phyloP scores from a whole-genome alignment of 2,329 filamentous ascomycete species.

The Nemania bipapillata region DNA sequence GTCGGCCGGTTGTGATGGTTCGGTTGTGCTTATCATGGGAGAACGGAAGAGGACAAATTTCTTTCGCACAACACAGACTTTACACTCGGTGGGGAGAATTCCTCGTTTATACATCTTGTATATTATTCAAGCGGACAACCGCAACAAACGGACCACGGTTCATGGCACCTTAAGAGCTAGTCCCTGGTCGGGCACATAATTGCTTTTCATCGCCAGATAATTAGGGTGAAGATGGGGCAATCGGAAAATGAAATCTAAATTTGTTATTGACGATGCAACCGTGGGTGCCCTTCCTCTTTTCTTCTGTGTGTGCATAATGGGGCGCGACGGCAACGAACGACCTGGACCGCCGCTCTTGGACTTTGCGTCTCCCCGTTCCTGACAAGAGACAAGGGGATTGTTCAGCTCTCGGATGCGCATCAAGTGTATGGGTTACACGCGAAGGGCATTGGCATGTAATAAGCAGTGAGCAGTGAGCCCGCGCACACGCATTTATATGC shows the following conservation, averaged over 20 bases:
- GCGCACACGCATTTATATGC: background rate
- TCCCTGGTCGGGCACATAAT: background rate
- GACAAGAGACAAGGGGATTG: slow-evolving; percentile 4
- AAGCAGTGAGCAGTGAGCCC: too few relatives aligned
- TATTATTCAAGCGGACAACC: slow-evolving; percentile 37
- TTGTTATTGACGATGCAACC: slow-evolving; percentile 22
- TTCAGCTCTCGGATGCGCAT: slow-evolving; percentile 23
- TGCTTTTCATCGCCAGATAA: slow-evolving; percentile 19
- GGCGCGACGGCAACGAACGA: background rate
- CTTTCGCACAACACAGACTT: slow-evolving; percentile 24
- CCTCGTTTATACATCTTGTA: slow-evolving; percentile 36
- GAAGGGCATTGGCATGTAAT: slow-evolving; percentile 9
- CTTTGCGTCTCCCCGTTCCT: slow-evolving; percentile 3
- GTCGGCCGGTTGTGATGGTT: slow-evolving; percentile 20
- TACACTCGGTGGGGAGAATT: slow-evolving; percentile 32
- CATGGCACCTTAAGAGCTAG: slow-evolving; percentile 16
- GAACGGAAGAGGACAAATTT: slow-evolving; percentile 25
- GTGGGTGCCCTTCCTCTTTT: background rate
- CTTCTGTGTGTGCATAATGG: slow-evolving; percentile 14
- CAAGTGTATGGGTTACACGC: slow-evolving; percentile 23
- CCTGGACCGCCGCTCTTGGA: background rate
- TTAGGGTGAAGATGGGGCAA: slow-evolving; percentile 12
- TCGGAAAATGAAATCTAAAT: slow-evolving; percentile 26
- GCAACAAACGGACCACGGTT: slow-evolving; percentile 6
- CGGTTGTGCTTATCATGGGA: slow-evolving; percentile 23